Conservation (phyloP, 2,329 filamentous ascomycete genomes). For the Penicillium sp. region DNA sequence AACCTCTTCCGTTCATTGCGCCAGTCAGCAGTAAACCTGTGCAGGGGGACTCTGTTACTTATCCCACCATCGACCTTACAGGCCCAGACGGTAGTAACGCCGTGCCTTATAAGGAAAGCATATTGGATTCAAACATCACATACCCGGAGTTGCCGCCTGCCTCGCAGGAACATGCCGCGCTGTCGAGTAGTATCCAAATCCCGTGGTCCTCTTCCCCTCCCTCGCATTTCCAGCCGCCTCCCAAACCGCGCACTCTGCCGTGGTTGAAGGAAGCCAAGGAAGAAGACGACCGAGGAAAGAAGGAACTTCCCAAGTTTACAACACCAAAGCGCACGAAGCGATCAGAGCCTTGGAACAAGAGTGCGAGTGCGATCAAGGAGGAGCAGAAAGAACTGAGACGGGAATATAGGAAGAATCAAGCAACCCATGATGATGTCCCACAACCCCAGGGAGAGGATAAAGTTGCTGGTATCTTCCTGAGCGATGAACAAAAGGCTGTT, state of each 20-base stretch:
- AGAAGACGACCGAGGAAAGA: constrained; percentile 18
- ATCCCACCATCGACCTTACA: constrained; percentile 16
- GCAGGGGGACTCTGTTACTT: constrained; percentile 15
- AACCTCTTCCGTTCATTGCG: constrained; percentile 28
- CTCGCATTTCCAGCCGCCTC: constrained; percentile 39
- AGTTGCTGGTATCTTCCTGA: constrained; percentile 63
- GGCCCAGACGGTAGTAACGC: constrained; percentile 1
- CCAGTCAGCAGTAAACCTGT: constrained; percentile 7
- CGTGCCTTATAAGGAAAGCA: constrained; percentile 10
- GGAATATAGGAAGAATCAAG: constrained; percentile 50
- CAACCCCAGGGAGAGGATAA: constrained; percentile 36
- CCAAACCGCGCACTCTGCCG: constrained; percentile 65
- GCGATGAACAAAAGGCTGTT: constrained; percentile 79
- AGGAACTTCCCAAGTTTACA: constrained; percentile 21
- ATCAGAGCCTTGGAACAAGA: constrained; percentile 63
- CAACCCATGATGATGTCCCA: constrained; percentile 40
- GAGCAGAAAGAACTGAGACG: constrained; percentile 69
- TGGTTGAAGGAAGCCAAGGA: constrained; percentile 43
- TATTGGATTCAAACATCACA: constrained; percentile 24
- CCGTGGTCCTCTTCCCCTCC: constrained; percentile 65
- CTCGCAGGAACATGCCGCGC: constrained; percentile 28
- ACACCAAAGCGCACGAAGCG: constrained; percentile 45
- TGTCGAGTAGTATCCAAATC: constrained; percentile 53
- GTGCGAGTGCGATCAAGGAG: constrained; percentile 68
- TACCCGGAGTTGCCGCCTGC: constrained; percentile 36